Percentiles rank a stretch among this genome's conserved stretches.
phyloP scores from a whole-genome alignment of 768 basidiomycete species.

The Rhizopogon vinicolor region DNA sequence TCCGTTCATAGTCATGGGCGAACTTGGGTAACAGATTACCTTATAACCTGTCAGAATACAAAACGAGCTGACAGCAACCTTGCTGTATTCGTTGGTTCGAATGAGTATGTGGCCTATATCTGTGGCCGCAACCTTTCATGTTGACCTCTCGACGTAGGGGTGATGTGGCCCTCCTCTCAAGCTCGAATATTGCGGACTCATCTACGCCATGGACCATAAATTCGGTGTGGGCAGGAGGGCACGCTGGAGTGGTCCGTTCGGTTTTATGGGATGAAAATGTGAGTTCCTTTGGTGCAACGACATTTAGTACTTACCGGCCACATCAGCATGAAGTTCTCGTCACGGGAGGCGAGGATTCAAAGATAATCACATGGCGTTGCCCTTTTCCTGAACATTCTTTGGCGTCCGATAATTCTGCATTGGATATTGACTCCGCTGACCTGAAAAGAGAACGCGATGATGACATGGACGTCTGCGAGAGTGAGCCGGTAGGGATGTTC shows the following conservation, averaged over 20 bases:
- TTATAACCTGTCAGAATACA: constrained; percentile 47
- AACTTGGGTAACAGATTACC: constrained; percentile 79
- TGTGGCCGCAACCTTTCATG: background rate
- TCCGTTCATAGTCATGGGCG: constrained; percentile 51
- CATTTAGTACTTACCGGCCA: background rate
- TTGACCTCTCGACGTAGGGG: constrained; percentile 35
- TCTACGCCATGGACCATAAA: constrained; percentile 44
- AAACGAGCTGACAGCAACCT: constrained; percentile 24
- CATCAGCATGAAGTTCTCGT: constrained; percentile 36
- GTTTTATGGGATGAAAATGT: constrained; percentile 55
- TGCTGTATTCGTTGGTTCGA: constrained; percentile 65
- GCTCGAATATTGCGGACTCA: constrained; percentile 31
- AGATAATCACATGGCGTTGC: constrained; percentile 38
- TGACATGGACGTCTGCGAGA: constrained; percentile 7
- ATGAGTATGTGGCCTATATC: constrained; percentile 45
- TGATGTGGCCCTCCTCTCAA: constrained; percentile 52
- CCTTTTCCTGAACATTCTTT: constrained; percentile 1
- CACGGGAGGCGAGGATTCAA: constrained; percentile 49
- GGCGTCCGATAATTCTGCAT: background rate
- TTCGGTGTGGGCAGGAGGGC: constrained; percentile 50
- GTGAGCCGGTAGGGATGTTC: constrained; percentile 13
- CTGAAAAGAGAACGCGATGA: constrained; percentile 22
- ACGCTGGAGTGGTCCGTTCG: constrained; percentile 53
- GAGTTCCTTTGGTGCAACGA: background rate
- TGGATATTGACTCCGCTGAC: constrained; percentile 6